Conservation (phyloP, 108 stramenopile species). For the Skeletonema potamos region DNA sequence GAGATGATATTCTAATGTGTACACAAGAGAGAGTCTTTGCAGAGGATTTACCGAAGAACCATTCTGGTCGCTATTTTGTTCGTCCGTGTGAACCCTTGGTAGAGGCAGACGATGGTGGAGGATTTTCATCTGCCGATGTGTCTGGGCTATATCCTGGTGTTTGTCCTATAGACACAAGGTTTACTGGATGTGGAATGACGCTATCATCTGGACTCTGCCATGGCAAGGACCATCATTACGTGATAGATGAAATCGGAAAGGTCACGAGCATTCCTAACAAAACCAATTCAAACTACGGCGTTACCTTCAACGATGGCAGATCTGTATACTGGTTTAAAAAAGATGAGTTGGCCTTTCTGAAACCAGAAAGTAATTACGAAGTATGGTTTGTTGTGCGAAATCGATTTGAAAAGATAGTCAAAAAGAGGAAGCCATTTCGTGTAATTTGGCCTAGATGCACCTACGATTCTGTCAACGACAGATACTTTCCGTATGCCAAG, state of each 20-base stretch:
- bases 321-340: slow-evolving; percentile 57
- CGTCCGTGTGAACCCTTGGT: slow-evolving; percentile 20
- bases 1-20: slow-evolving; percentile 43
- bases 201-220: slow-evolving; percentile 15
- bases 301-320: slow-evolving; percentile 72
- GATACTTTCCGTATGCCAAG: slow-evolving; percentile 69
- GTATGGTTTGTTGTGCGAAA: slow-evolving; percentile 69
- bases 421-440: slow-evolving; percentile 66
- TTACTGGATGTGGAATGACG: slow-evolving; percentile 25
- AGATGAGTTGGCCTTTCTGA: slow-evolving; percentile 53
- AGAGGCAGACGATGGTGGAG: slow-evolving; percentile 21
- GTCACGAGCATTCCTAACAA: slow-evolving; percentile 28
- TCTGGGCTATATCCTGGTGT: slow-evolving; percentile 27
- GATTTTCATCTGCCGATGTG: slow-evolving; percentile 29
- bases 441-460: slow-evolving; percentile 76
- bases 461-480: slow-evolving; percentile 65
- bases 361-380: slow-evolving; percentile 60
- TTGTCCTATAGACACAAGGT: slow-evolving; percentile 32
- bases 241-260: slow-evolving; percentile 54
- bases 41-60: slow-evolving; percentile 11
- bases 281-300: slow-evolving; percentile 30
- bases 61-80: slow-evolving; percentile 25
- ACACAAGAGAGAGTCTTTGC: slow-evolving; percentile 28
- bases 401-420: slow-evolving; percentile 53
- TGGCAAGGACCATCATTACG: slow-evolving; percentile 26